phyloP scores from a whole-genome alignment of 1,284 basidiomycete species.

The Ustilago shanxiensis region DNA sequence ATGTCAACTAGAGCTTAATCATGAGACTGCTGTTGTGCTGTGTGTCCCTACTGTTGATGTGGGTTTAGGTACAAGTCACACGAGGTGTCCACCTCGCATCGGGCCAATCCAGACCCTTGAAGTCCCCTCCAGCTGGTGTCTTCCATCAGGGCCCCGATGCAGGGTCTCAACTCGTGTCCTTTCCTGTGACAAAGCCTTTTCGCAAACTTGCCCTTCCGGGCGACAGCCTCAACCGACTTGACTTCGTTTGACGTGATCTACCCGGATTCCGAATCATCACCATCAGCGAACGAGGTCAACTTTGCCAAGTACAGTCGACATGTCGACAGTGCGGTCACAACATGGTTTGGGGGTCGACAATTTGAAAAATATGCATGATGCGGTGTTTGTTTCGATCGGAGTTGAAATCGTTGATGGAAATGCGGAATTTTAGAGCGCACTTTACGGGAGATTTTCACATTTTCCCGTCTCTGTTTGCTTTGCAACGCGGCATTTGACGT shows the following conservation, averaged over 20 bases:
- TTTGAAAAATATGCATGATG: not conserved
- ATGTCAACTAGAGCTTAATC: not conserved
- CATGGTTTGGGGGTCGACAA: not conserved
- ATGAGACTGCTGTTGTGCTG: not conserved
- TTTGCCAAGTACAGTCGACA: not conserved
- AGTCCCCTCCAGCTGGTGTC: not conserved
- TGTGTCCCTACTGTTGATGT: too few relatives aligned
- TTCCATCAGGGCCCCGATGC: not conserved
- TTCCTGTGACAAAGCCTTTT: not conserved
- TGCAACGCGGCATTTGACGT: conserved; percentile 9
- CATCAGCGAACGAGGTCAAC: not conserved
- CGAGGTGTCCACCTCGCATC: not conserved
- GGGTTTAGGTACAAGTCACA: not conserved
- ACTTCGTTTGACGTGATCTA: not conserved
- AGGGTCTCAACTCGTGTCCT: not conserved
- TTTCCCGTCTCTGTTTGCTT: too few relatives aligned
- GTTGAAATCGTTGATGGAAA: not conserved
- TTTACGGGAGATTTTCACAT: conserved; percentile 2
- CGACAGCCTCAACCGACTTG: too few relatives aligned
- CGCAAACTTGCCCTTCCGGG: not conserved
- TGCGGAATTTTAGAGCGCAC: not conserved
- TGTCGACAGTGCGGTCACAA: not conserved
- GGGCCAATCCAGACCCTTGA: not conserved
- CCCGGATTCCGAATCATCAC: not conserved
- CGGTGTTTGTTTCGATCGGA: conserved; percentile 1